These are phyloP conservation scores for Pseudonectria buxi DNA, from an alignment of 2,329 filamentous ascomycete genomes.

Conservation along the genomic window DNA sequence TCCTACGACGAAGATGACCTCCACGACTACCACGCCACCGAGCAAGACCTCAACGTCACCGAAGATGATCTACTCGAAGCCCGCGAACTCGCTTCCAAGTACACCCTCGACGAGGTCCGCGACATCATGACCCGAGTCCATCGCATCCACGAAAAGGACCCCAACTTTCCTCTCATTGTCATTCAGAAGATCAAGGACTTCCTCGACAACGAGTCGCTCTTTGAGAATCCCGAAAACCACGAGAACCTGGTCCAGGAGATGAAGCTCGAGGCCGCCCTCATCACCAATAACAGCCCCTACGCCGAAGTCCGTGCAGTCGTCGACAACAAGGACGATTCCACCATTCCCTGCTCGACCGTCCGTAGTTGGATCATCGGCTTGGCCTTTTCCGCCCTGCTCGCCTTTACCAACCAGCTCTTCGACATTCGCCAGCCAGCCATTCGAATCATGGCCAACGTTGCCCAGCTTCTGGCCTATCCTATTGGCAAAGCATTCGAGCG, in stretches of 20 bases:
- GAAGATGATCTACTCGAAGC: conserved; percentile 41
- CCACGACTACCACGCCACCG: conserved; percentile 24
- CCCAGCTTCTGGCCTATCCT: conserved; percentile 50
- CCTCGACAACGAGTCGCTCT: conserved; percentile 38
- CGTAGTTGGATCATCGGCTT: conserved; percentile 48
- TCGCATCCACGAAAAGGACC: conserved; percentile 36
- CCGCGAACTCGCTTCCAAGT: conserved; percentile 35
- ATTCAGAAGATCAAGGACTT: conserved; percentile 36
- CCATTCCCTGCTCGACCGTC: conserved; percentile 45
- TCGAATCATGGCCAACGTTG: conserved; percentile 47
- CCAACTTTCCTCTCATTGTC: conserved; percentile 34
- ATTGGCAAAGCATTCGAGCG: conserved; percentile 45
- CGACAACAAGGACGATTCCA: conserved; percentile 47
- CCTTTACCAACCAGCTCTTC: conserved; percentile 52
- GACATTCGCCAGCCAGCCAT: conserved; percentile 50
- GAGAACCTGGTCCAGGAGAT: conserved; percentile 44
- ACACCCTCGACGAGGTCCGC: conserved; percentile 37
- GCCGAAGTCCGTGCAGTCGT: conserved; percentile 51
- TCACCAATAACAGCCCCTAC: conserved; percentile 51
- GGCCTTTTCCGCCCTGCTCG: conserved; percentile 41
- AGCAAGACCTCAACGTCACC: conserved; percentile 38
- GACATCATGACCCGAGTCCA: conserved; percentile 35
- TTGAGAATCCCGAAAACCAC: conserved; percentile 39
- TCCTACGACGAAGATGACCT: conserved; percentile 34
- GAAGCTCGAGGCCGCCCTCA: conserved; percentile 48